Base-by-base conservation (phyloP, 768 basidiomycete genomes). In the Phaeotremella skinneri region DNA sequence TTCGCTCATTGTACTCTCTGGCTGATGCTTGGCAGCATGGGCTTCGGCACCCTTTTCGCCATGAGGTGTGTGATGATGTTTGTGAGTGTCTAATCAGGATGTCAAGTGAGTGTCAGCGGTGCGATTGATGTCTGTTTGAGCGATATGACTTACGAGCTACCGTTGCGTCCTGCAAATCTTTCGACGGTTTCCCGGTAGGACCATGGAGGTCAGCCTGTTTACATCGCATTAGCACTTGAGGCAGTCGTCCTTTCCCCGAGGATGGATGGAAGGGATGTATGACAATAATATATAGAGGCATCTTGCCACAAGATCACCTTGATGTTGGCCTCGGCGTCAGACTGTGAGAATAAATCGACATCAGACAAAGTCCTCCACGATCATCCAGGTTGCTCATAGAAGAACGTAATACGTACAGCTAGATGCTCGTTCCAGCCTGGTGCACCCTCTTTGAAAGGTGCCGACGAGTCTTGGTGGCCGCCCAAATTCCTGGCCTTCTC, bases 401-500 rank as follows among this genome's bases (percentile, higher is more conserved):
- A n/a, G n/a, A 39, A 39, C n/a, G 3, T 2, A 1, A 5, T 7
- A 70, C 72, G 69, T 63, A 76, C 74, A 59, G 74, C 74, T 17
- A 76, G 62, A 17, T 63, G 41, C 61, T 76, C 74, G 58, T 76
- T 76, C 74, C 74, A 76, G 63, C 70, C 72, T 25, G 74, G 74
- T 20, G 74, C 74, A 48, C 67, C 58, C 51, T 75, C 64, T 51
- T 68, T 71, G 60, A 65, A 70, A 43, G 72, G 62, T 25, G 62
- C 56, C 13, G 66, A 70, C 5, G 56, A 50, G 30, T 67, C 59
- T 49, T 71, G 69, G 13, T 55, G 58, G 13, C 69, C 69, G 3
- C 53, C 52, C 14, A 71, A 54, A 49, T 71, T 71, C 30, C 56
- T 37, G 11, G 60, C 59, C 55, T 71, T 71, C 55, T 71, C 69